These are phyloP conservation scores for cucumber (Cucumis sativus) DNA, from an alignment of 306 rosid genomes.

Conservation along the genomic window Cucumber_9930_V3 NC_026656.2:9814501-9815000, in stretches of 20 bases:
- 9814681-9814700: background rate
- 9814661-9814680: background rate
- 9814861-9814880: background rate
- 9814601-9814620: background rate
- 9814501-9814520: slow-evolving; percentile 81
- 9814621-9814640: background rate
- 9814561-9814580: slow-evolving; percentile 6
- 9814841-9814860: background rate
- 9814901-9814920: background rate
- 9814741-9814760: background rate
- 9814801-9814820: background rate
- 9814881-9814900: background rate
- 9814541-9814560: slow-evolving; percentile 60
- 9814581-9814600: background rate
- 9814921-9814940: background rate
- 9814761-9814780: background rate
- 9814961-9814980: background rate
- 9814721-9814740: background rate
- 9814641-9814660: background rate
- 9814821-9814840: background rate
- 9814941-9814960: background rate
- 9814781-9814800: background rate
- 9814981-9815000: background rate
- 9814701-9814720: background rate
- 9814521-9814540: slow-evolving; percentile 55